Base-by-base conservation (phyloP, 306 rosid species). In the Cicer judaicum region DNA sequence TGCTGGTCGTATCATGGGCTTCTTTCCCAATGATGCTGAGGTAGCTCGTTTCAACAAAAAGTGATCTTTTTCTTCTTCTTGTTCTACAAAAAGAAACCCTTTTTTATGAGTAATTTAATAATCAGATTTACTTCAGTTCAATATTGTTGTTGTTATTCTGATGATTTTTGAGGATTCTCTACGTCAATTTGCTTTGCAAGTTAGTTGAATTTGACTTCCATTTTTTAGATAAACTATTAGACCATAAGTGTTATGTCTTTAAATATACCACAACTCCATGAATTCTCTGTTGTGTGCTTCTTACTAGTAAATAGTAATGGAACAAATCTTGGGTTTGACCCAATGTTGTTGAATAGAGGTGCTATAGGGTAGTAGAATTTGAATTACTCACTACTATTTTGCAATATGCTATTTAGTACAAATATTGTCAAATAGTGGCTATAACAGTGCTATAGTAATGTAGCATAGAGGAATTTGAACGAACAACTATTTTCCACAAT, bases 1-100 rank as follows among this genome's bases (percentile, higher is more conserved):
- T 5, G 96, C 92, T 0, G 98, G 97, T 18, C 75, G 98, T 62
- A 66, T 93, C 68, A 93, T 91, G 98, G 98, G 97, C 7, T 93
- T 93, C 80, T 93, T 91, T 81, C 98, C 98, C 80, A 93, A 93
- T 69, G 90, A 89, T 6, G 83, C 65, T 72, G 98, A 93, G 91
- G 96, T 93, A 84, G 91, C 92, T 77, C 96, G 88, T 74, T 80
- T 1, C 59, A 74, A 86, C 87, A 89, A 86, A 75, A 93, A 93
- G 76, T 93, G 85, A 91, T 1, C 10, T 8, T 57, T 76, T 71
- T 65, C 5, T 39, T 49, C 12, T 7, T 6, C 10, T 24, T 24
- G 34, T 69, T 21, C 52, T 5, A 34, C 3, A 14, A 6, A 21
- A 29, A 55, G 7, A 55, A 38, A 1, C 14, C 19, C 7, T 63